These are phyloP conservation scores for Eutrema yunnanense DNA, from an alignment of 345 rosid genomes.

Conservation along the genomic window DNA sequence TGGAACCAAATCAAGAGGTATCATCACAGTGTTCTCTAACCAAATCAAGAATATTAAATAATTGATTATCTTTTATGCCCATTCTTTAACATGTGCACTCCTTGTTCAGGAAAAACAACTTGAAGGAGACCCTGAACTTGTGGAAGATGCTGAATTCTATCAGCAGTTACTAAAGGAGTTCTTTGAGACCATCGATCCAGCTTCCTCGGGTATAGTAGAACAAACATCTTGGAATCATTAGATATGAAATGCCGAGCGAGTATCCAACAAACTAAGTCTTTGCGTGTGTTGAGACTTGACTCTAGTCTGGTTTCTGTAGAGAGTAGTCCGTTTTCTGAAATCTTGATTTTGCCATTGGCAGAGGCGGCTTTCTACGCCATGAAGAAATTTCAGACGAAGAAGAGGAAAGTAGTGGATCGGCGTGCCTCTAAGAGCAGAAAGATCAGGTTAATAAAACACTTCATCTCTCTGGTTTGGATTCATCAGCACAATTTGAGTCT, in stretches of 20 bases:
- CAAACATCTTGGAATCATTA: background rate
- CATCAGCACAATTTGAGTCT: background rate
- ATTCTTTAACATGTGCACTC: background rate
- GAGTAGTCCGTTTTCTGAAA: background rate
- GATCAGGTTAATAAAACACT: slow-evolving; percentile 48
- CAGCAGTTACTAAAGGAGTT: slow-evolving; percentile 81
- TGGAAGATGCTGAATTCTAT: slow-evolving; percentile 85
- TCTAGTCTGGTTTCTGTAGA: background rate
- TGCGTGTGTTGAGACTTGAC: background rate
- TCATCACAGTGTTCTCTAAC: background rate
- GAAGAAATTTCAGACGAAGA: slow-evolving; percentile 68
- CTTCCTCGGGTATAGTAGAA: slow-evolving; percentile 47
- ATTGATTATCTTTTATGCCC: background rate
- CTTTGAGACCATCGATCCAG: slow-evolving; percentile 67
- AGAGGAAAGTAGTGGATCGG: slow-evolving; percentile 80
- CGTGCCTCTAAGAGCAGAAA: slow-evolving; percentile 89
- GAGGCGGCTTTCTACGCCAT: slow-evolving; percentile 68
- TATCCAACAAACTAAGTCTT: too few species aligned
- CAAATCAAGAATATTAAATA: slow-evolving; percentile 24
- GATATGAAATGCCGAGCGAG: background rate
- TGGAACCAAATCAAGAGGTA: slow-evolving; percentile 48
- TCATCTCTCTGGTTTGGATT: background rate
- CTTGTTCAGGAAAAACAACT: slow-evolving; percentile 42
- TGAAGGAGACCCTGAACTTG: slow-evolving; percentile 83
- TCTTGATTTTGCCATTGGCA: slow-evolving; percentile 26